Evolutionary conservation across 345 rosid genomes (phyloP).

Genomic region (Aegle marmelos): DNA sequence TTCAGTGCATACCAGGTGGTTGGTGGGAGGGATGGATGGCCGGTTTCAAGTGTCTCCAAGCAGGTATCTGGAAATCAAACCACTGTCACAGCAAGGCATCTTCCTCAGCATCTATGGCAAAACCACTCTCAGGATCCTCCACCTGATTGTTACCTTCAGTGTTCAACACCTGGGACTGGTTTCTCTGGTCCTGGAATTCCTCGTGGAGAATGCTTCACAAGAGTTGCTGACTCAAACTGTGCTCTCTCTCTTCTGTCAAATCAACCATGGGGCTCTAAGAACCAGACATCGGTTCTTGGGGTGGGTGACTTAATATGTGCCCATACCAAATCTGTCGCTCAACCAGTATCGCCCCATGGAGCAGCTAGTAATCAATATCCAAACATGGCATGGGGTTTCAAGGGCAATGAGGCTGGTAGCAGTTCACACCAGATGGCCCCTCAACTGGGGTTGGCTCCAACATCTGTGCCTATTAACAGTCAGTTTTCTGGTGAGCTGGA

Average conservation of each 20-base stretch:
- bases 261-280: constrained; percentile 58
- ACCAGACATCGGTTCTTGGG: constrained; percentile 35
- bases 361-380: constrained; percentile 42
- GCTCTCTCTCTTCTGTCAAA: constrained; percentile 99
- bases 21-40: constrained; percentile 41
- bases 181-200: constrained; percentile 46
- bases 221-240: constrained; percentile 68
- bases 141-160: constrained; percentile 46
- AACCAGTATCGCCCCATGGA: constrained; percentile 41
- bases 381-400: constrained; percentile 53
- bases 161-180: constrained; percentile 47
- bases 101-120: constrained; percentile 41
- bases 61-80: constrained; percentile 25
- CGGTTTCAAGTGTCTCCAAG: constrained; percentile 30
- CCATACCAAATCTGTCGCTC: constrained; percentile 47
- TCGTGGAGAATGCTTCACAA: constrained; percentile 67
- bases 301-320: constrained; percentile 34
- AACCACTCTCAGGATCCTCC: constrained; percentile 44
- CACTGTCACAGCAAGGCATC: constrained; percentile 27
- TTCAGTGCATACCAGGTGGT: constrained; percentile 44
- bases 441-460: constrained; percentile 49
- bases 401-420: constrained; percentile 38
- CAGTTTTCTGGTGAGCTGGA: constrained; percentile 52
- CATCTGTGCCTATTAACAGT: constrained; percentile 36
- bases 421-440: constrained; percentile 38